phyloP scores from a whole-genome alignment of 2,329 filamentous ascomycete genomes.

The Sphaerulina musiva region DNA sequence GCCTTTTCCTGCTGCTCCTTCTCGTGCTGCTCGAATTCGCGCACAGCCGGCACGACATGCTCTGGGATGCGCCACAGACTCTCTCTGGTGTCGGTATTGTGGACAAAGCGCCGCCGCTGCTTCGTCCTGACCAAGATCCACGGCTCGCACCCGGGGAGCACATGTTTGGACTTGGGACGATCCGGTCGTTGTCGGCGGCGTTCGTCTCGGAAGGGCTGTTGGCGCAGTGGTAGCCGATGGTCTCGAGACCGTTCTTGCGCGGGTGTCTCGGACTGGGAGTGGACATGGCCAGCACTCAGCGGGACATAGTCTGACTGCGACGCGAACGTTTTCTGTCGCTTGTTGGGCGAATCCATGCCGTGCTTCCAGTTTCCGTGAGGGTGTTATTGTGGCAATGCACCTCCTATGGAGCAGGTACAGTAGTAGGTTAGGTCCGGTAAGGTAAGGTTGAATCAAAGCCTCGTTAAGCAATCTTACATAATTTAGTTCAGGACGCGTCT shows the following conservation, averaged over 20 bases:
- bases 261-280: background rate
- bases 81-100: constrained; percentile 76
- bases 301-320: constrained; percentile 27
- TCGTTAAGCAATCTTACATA: too few species aligned
- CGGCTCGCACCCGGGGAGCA: constrained; percentile 73
- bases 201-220: constrained; percentile 11
- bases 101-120: constrained; percentile 79
- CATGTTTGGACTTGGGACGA: constrained; percentile 69
- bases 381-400: too few species aligned
- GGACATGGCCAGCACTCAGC: constrained; percentile 18
- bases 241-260: background rate
- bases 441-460: background rate
- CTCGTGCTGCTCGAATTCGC: constrained; percentile 64
- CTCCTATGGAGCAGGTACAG: background rate
- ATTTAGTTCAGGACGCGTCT: too few species aligned
- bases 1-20: constrained; percentile 54
- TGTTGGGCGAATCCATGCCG: constrained; percentile 25
- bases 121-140: constrained; percentile 95
- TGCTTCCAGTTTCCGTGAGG: too few species aligned
- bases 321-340: constrained; percentile 21
- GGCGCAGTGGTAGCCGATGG: constrained; percentile 3
- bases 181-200: constrained; percentile 47
- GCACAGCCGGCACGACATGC: constrained; percentile 68
- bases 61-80: constrained; percentile 95
- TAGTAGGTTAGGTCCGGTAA: background rate